Percentiles rank a stretch among this genome's conserved stretches.
phyloP scores from a whole-genome alignment of 2,329 filamentous ascomycete species.

The Pezicula rhizophila region DNA sequence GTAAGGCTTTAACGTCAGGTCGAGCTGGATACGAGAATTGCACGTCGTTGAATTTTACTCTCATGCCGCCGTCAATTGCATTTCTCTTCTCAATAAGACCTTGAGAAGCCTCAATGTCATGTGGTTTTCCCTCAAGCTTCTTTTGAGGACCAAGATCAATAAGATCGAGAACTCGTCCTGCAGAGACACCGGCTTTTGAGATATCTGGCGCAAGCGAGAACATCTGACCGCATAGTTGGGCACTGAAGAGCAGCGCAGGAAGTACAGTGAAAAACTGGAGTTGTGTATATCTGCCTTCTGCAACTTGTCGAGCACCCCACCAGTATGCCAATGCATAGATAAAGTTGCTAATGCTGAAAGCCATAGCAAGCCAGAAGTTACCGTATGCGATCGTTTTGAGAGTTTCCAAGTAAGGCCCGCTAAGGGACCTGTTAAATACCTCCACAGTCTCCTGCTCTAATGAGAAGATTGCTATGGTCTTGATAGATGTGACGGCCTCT shows the following conservation, averaged over 20 bases:
- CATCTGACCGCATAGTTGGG: conserved; percentile 67
- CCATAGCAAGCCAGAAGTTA: conserved; percentile 54
- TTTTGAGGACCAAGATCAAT: conserved; percentile 37
- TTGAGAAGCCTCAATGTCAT: conserved; percentile 34
- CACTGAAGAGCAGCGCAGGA: conserved; percentile 63
- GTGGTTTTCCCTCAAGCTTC: conserved; percentile 10
- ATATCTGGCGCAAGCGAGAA: conserved; percentile 70
- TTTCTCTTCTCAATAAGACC: neutral
- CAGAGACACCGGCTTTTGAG: conserved; percentile 56
- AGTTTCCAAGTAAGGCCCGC: conserved; percentile 48
- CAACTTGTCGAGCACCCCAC: conserved; percentile 70
- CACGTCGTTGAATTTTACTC: conserved; percentile 50
- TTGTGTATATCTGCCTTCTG: conserved; percentile 54
- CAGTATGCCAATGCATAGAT: conserved; percentile 73
- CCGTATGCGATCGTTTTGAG: conserved; percentile 40
- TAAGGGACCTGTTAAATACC: conserved; percentile 49
- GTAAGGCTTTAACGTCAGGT: conserved; percentile 46
- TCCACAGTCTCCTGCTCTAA: conserved; percentile 46
- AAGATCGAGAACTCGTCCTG: conserved; percentile 48
- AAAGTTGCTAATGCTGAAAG: conserved; percentile 56
- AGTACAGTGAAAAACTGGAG: conserved; percentile 70
- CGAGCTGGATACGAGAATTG: conserved; percentile 61
- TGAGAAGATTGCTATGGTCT: conserved; percentile 52
- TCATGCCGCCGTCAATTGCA: conserved; percentile 31
- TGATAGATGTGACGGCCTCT: conserved; percentile 60